Evolutionary conservation across 108 stramenopile species (phyloP).

Genomic region (Cyclotella cryptica): DNA sequence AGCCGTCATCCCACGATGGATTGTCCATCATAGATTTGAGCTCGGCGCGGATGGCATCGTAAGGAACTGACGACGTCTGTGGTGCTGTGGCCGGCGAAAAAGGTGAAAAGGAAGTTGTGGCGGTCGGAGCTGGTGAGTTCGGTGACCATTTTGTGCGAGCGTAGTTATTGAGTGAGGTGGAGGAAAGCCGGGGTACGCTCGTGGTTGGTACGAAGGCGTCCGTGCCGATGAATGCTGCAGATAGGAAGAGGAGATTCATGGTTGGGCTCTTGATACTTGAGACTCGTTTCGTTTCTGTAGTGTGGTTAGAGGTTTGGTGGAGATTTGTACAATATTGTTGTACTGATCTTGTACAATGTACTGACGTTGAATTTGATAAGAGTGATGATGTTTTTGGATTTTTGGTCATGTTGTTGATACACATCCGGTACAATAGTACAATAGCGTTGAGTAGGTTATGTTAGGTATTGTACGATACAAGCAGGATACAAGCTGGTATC

Average conservation of each 20-base stretch:
- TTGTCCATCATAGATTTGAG: conserved; percentile 38
- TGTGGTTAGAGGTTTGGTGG: background rate
- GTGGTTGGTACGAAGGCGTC: conserved; percentile 24
- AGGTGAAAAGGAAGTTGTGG: conserved; percentile 5
- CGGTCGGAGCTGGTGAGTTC: background rate
- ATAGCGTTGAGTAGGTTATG: too few species aligned
- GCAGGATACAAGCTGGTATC: too few species aligned
- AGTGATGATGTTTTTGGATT: background rate
- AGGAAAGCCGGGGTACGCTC: conserved; percentile 7
- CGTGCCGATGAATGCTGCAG: conserved; percentile 13
- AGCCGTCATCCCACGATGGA: conserved; percentile 60
- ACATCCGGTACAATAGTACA: too few species aligned
- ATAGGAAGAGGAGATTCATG: conserved; percentile 34
- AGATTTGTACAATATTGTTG: background rate
- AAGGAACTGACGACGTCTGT: conserved; percentile 19
- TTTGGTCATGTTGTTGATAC: background rate
- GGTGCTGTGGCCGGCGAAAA: background rate
- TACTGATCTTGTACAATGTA: too few species aligned
- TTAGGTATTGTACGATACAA: too few species aligned
- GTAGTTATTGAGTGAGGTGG: conserved; percentile 19
- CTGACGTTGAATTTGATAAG: background rate
- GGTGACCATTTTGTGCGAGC: conserved; percentile 34
- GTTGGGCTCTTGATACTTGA: conserved; percentile 10
- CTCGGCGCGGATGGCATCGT: conserved; percentile 49
- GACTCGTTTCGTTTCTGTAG: background rate